Evolutionary conservation across 345 rosid genomes (phyloP).

Genomic region (Salix brachista): DNA sequence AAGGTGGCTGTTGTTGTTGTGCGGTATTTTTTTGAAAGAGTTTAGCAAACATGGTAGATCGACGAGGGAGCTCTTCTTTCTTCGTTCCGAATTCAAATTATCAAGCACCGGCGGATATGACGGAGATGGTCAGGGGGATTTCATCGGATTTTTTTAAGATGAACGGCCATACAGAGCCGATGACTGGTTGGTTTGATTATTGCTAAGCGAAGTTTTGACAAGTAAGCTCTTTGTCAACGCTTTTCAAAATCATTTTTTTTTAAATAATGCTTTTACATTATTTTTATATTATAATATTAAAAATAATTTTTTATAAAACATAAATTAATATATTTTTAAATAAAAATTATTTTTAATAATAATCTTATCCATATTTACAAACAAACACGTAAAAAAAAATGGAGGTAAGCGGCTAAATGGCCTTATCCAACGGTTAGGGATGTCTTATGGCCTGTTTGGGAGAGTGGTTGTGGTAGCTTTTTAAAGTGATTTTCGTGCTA

Average conservation of each 20-base stretch:
- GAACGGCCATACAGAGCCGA: slow-evolving; percentile 2
- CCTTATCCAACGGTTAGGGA: neutral
- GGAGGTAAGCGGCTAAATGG: neutral
- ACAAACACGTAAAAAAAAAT: too few species aligned
- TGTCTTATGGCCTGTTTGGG: too few species aligned
- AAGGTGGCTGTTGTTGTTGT: slow-evolving; percentile 22
- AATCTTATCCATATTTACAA: too few species aligned
- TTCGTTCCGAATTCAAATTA: neutral
- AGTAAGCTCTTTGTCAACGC: too few species aligned
- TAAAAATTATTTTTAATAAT: too few species aligned
- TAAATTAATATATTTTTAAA: too few species aligned
- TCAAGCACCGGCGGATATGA: neutral
- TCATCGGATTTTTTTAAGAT: neutral
- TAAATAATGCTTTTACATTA: too few species aligned
- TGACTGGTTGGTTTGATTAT: slow-evolving; percentile 5
- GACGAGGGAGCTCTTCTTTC: neutral
- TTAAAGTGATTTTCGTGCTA: too few species aligned
- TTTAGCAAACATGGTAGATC: slow-evolving; percentile 44
- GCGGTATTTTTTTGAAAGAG: slow-evolving; percentile 36
- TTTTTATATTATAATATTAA: too few species aligned
- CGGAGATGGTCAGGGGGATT: neutral
- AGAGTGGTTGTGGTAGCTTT: too few species aligned
- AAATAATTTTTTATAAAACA: too few species aligned
- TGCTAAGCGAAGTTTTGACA: neutral
- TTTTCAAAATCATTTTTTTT: too few species aligned